phyloP scores from a whole-genome alignment of 2,329 filamentous ascomycete genomes.

The Dendryphion nanum region DNA sequence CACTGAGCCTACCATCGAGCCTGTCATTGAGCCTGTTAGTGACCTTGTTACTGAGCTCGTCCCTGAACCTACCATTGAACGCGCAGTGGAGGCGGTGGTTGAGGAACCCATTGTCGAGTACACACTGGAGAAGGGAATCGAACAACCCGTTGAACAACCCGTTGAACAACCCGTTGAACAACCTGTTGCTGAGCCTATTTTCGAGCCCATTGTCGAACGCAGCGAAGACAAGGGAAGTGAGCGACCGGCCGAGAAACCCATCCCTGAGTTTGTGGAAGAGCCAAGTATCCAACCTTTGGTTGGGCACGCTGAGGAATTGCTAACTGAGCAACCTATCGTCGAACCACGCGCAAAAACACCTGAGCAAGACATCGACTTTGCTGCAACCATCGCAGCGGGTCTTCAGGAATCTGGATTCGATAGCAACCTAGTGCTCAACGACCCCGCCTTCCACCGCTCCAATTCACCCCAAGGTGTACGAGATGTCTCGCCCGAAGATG shows the following conservation, averaged over 20 bases:
- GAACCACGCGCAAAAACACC: slow-evolving; percentile 22
- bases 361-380: slow-evolving; percentile 45
- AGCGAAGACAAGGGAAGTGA: background rate
- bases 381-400: slow-evolving; percentile 47
- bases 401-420: slow-evolving; percentile 49
- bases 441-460: slow-evolving; percentile 37
- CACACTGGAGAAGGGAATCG: too few species aligned
- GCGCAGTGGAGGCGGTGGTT: background rate
- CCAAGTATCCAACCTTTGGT: background rate
- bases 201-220: background rate
- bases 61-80: too few species aligned
- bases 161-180: background rate
- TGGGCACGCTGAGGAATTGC: too few species aligned
- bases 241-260: too few species aligned
- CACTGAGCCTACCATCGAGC: background rate
- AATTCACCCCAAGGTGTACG: slow-evolving; percentile 21
- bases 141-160: background rate
- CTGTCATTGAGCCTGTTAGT: background rate
- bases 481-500: slow-evolving; percentile 34
- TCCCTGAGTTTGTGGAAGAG: background rate
- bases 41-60: too few species aligned
- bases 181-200: background rate
- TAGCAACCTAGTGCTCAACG: slow-evolving; percentile 44
- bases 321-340: background rate
- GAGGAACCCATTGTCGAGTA: background rate